phyloP scores from a whole-genome alignment of 2,329 filamentous ascomycete genomes.

The Fusarium sp. region DNA sequence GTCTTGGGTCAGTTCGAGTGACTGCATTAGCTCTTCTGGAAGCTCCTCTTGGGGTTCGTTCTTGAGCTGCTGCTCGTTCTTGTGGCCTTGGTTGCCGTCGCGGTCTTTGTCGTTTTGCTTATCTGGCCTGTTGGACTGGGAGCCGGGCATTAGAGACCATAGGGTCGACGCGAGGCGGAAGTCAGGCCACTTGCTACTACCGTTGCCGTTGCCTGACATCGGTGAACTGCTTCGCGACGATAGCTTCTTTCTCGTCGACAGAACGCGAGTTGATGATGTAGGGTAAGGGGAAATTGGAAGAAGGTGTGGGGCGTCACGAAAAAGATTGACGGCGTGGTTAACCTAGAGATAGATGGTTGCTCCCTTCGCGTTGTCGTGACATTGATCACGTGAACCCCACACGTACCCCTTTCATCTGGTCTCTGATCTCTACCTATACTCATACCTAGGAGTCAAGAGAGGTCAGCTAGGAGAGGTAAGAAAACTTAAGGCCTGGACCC shows the following conservation, averaged over 20 bases:
- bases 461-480: not conserved
- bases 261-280: conserved; percentile 35
- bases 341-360: conserved; percentile 16
- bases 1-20: conserved; percentile 11
- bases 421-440: not conserved
- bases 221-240: conserved; percentile 32
- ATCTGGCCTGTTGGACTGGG: conserved; percentile 41
- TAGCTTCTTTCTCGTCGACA: conserved; percentile 26
- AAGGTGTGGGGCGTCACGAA: conserved; percentile 42
- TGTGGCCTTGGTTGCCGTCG: conserved; percentile 28
- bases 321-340: conserved; percentile 40
- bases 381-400: conserved; percentile 30
- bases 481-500: not conserved
- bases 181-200: conserved; percentile 47
- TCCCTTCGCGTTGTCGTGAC: conserved; percentile 18
- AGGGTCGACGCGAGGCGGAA: conserved; percentile 47
- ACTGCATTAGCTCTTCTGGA: conserved; percentile 25
- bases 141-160: conserved; percentile 42
- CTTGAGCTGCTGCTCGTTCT: conserved; percentile 31
- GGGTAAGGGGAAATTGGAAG: conserved; percentile 36
- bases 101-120: conserved; percentile 33
- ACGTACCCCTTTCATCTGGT: not conserved
- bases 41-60: conserved; percentile 22
- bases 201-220: conserved; percentile 41
- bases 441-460: not conserved